Evolutionary conservation across 768 basidiomycete species (phyloP), one percentile per base, ranked within the genome.

Genomic region (Lactifluus hygrophoroides): DNA sequence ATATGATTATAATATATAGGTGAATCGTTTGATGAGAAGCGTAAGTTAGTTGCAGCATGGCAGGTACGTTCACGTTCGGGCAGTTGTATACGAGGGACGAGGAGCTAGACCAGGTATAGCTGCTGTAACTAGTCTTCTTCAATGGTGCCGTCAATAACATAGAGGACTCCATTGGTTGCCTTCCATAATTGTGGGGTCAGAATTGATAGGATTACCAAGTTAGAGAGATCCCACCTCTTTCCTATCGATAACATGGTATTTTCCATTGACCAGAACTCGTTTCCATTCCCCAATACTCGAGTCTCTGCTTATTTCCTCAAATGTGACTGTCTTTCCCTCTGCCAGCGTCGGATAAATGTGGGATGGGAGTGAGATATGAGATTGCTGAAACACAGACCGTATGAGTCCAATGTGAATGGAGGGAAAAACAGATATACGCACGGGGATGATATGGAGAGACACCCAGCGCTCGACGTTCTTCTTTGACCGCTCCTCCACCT

Each of bases 371-470:
- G 71, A 66, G 32, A 84, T 75, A 3, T 76, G 80, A 14, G 72
- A 79, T 68, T 78, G 66, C 80, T 82, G 58, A 5, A 50, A 51
- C 10, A 10, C 60, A 45, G 14, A 42, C 19, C 47, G 5, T 1
- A 13, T 51, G 43, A n/a, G 46, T 51, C 34, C 35, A 34, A 19
- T 32, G 32, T 14, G 30, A 37, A 17, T 46, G 37, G 4, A 17
- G 27, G 35, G 19, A 43, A 37, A 46, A 23, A 19, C 11, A 30
- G 62, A 23, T n/a, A 28, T 9, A 70, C 77, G 61, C 68, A 93
- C 92, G 5, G 90, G 87, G 53, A 95, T 80, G 58, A 94, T 83
- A 66, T 94, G 93, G 2, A 85, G 85, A 1, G 83, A 81, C 0
- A 94, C 77, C 88, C 92, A 95, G 51, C 76, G 77, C 64, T 85